These are phyloP conservation scores for Volvox carteri DNA, from an alignment of 163 green algal species.

Conservation along the genomic window DNA sequence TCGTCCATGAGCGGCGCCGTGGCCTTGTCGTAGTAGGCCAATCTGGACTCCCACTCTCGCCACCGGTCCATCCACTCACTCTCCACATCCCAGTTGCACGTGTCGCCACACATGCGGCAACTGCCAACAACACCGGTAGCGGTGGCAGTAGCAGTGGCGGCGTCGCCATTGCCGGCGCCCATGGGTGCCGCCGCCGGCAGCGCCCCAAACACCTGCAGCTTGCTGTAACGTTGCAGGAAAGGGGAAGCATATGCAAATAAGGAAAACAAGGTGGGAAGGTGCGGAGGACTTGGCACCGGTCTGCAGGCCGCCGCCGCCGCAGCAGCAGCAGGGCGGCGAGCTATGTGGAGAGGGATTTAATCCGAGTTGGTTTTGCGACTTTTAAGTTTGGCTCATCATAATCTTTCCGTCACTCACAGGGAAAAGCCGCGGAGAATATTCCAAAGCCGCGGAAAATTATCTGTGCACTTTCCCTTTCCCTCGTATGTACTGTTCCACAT, in stretches of 20 bases:
- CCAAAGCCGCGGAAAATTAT: too few species aligned
- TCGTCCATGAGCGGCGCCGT: slow-evolving; percentile 76
- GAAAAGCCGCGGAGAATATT: too few species aligned
- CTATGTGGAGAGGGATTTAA: too few species aligned
- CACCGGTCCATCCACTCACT: slow-evolving; percentile 73
- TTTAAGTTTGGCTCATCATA: too few species aligned
- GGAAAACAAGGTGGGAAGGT: neutral
- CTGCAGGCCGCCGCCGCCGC: too few species aligned
- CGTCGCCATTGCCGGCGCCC: neutral
- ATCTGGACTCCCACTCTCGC: slow-evolving; percentile 64
- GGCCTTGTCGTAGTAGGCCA: slow-evolving; percentile 80
- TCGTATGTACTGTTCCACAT: too few species aligned
- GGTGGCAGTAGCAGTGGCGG: neutral
- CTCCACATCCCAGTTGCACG: slow-evolving; percentile 73
- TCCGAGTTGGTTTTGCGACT: too few species aligned
- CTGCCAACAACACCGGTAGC: slow-evolving; percentile 32
- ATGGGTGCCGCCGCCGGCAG: neutral
- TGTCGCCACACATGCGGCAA: slow-evolving; percentile 68
- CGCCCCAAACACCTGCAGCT: neutral
- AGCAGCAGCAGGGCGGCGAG: too few species aligned
- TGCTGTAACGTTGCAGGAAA: too few species aligned
- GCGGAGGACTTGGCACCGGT: too few species aligned
- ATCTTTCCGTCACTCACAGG: too few species aligned
- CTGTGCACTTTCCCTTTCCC: too few species aligned
- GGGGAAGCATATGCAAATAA: neutral